Base-by-base conservation (phyloP, 1,139 yeast genomes). In the Geotrichum macrosporum region DNA sequence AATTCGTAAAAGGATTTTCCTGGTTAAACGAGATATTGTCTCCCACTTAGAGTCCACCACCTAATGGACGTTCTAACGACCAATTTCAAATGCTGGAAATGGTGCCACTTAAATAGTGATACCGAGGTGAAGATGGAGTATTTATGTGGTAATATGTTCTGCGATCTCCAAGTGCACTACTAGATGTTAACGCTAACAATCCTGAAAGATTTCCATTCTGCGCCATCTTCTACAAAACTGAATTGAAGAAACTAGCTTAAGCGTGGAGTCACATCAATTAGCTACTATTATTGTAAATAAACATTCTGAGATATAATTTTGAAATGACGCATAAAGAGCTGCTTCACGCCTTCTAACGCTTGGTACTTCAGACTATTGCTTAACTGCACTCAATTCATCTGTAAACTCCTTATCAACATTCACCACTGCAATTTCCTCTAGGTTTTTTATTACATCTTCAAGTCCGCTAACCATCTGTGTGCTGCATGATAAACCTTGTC, bases 341-440 rank as follows among this genome's bases (percentile, higher is more conserved):
- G 70, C 70, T 13, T 70, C 66, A 26, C 69, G 58, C 50, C 68
- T 71, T 5, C 66, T 66, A 27, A 60, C 68, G 26, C 60, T 52
- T 34, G 68, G 54, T 13, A 65, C 65, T 16, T 62, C 59, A 50
- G 68, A 67, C 71, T 71, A 67, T 45, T 64, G 61, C 53, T 67
- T 70, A 44, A 67, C 61, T 16, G 66, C 61, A 22, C 47, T 50
- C 35, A 64, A 54, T 50, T 64, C 67, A 29, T 61, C 57, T 44
- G 57, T 57, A 50, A 63, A 62, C 27, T 57, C 52, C 42, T 47
- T 51, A 38, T 56, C 57, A 16, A 42, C 44, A 19, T 62, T 52
- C 19, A 63, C 67, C 12, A 65, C 56, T 10, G 69, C 66, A 66
- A 65, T 65, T 44, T 64, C 64, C 36, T 64, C 68, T 48, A 64